Evolutionary conservation across 2,329 filamentous ascomycete species (phyloP).

Genomic region (Colletotrichum destructivum): DNA sequence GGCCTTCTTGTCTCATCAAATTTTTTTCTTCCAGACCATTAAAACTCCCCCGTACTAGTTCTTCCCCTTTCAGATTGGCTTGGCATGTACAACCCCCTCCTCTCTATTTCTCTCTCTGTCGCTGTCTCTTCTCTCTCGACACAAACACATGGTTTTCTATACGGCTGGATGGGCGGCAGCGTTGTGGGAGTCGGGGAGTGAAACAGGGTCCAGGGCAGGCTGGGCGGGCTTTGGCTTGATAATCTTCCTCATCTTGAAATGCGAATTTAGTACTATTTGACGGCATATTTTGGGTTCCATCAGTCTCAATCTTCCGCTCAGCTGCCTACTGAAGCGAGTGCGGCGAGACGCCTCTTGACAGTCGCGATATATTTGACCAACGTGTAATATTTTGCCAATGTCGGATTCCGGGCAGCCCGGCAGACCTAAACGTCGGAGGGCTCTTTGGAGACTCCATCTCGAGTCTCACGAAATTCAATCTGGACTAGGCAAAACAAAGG

Average conservation of each 20-base stretch:
- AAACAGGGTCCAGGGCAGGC: slow-evolving; percentile 38
- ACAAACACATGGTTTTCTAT: slow-evolving; percentile 32
- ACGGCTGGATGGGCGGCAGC: slow-evolving; percentile 43
- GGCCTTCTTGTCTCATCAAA: slow-evolving; percentile 9
- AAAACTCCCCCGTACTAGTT: slow-evolving; percentile 18
- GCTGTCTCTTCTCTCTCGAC: slow-evolving; percentile 33
- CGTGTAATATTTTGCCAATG: no score
- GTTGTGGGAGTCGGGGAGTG: slow-evolving; percentile 45
- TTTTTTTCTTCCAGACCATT: slow-evolving; percentile 13
- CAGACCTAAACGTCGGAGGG: no score
- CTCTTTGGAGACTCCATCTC: no score
- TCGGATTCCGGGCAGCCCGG: no score
- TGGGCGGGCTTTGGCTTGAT: slow-evolving; percentile 33
- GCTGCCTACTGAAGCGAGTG: neutral
- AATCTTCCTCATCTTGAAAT: slow-evolving; percentile 28
- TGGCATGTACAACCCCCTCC: slow-evolving; percentile 29
- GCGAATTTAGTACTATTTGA: slow-evolving; percentile 6
- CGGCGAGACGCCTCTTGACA: neutral
- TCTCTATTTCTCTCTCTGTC: slow-evolving; percentile 12
- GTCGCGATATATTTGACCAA: neutral
- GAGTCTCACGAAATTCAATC: no score
- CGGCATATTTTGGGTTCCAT: no score
- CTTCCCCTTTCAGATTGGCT: slow-evolving; percentile 24
- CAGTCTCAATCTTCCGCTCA: neutral
- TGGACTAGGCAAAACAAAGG: no score